phyloP scores from a whole-genome alignment of 1,284 basidiomycete genomes.

The Microbotryum lychnidis-dioicae region DNA sequence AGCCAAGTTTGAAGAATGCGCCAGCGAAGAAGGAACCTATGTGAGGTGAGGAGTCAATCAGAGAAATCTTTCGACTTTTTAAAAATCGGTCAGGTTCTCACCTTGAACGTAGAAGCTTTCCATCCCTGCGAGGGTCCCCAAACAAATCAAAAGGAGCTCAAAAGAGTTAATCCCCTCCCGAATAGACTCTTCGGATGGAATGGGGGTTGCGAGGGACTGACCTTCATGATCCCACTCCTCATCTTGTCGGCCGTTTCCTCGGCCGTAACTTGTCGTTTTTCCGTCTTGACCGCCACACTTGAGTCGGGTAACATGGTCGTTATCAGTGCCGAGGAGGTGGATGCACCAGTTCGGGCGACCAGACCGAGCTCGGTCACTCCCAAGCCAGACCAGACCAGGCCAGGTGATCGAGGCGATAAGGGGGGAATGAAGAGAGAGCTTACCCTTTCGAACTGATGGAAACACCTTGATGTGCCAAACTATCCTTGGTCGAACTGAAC shows the following conservation, averaged over 20 bases:
- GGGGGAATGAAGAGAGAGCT: not conserved
- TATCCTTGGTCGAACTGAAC: conserved; percentile 10
- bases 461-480: conserved; percentile 18
- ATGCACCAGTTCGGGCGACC: not conserved
- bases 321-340: not conserved
- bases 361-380: not conserved
- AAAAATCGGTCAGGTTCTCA: conserved; percentile 11
- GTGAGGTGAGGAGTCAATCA: too few species aligned
- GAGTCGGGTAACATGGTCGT: not conserved
- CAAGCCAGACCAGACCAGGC: too few species aligned
- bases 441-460: conserved; percentile 15
- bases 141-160: too few species aligned
- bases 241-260: conserved; percentile 20
- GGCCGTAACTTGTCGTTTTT: conserved; percentile 14
- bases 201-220: too few species aligned
- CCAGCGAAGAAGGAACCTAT: too few species aligned
- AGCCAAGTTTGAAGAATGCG: conserved; percentile 6
- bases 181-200: too few species aligned
- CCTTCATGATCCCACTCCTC: not conserved
- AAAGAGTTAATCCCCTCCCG: too few species aligned
- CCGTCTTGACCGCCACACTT: conserved; percentile 24
- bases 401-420: not conserved
- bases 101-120: conserved; percentile 23
- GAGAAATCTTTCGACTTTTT: too few species aligned
- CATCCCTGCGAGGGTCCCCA: conserved; percentile 15